Evolutionary conservation across 2,329 filamentous ascomycete genomes (phyloP), one percentile per base, ranked within the genome.

Genomic region (Harringtonia aguacate): DNA sequence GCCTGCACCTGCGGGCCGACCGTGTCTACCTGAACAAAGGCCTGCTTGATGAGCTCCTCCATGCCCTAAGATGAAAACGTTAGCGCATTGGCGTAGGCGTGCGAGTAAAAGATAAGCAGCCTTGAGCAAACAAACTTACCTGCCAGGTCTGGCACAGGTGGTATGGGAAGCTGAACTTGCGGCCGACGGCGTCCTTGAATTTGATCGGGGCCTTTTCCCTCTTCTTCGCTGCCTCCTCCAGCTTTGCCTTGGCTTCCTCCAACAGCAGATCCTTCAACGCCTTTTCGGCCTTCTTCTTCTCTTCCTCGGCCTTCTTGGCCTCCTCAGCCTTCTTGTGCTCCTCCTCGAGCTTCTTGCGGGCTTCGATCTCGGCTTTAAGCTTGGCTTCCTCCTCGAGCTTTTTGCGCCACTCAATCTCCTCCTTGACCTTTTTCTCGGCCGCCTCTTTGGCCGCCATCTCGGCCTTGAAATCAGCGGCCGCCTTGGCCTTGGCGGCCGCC

Each of bases 151-250:
- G 78, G 62, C 88, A 95, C 27, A 94, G 62, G 50, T 89, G 78
- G 64, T 82, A 95, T 2, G 89, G 89, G 57, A 95, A 95, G 63
- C 79, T 92, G 61, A 94, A 95, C 61, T 94, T 95, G 52, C 89
- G 76, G 28, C 86, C 86, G 15, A 95, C 79, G 1, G 88, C 88
- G 59, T 95, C 89, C 63, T 94, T 94, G 67, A 94, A 94, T 53
- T 81, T 82, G 60, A 95, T 86, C 3, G 85, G 86, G 36, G 79
- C 70, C 60, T 86, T 84, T 34, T 81, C 75, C 48, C 73, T 73
- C 51, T 69, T 68, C 50, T 62, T 63, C 14, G 56, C 57, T 2
- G 61, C 65, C 49, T 70, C 68, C 33, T 67, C 61, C 9, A 64
- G 61, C 54, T 69, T 69, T 28, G 55, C 53, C 55, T 70, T 69